phyloP scores from a whole-genome alignment of 768 basidiomycete species.

The Phylloporus arenicola region DNA sequence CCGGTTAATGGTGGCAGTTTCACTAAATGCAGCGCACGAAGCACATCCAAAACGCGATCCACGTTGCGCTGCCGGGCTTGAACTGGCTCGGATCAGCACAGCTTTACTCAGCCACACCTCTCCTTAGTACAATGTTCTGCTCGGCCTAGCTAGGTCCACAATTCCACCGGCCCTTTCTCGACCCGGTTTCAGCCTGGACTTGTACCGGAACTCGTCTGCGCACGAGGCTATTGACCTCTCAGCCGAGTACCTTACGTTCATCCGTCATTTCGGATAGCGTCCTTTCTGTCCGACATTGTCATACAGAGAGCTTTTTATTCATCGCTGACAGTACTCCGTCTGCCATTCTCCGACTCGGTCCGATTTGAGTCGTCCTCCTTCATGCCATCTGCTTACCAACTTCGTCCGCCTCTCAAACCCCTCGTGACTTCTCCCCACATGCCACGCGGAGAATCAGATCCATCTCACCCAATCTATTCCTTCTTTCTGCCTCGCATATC shows the following conservation, averaged over 20 bases:
- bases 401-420: constrained; percentile 7
- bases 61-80: constrained; percentile 9
- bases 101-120: constrained; percentile 3
- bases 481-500: constrained; percentile 25
- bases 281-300: neutral
- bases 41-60: constrained; percentile 12
- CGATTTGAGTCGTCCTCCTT: constrained; percentile 2
- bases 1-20: constrained; percentile 10
- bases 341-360: constrained; percentile 5
- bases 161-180: neutral
- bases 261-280: constrained; percentile 5
- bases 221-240: neutral
- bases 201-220: neutral
- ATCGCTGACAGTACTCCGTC: constrained; percentile 6
- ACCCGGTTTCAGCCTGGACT: neutral
- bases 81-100: constrained; percentile 19
- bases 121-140: neutral
- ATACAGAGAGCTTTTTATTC: neutral
- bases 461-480: constrained; percentile 13
- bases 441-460: constrained; percentile 26
- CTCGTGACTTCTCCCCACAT: constrained; percentile 25
- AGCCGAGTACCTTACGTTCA: constrained; percentile 7
- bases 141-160: neutral
- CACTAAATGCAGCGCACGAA: constrained; percentile 5
- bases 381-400: constrained; percentile 11